Conservation (phyloP, 257 asterid genomes). For the Nyctanthes arbortristis region DNA sequence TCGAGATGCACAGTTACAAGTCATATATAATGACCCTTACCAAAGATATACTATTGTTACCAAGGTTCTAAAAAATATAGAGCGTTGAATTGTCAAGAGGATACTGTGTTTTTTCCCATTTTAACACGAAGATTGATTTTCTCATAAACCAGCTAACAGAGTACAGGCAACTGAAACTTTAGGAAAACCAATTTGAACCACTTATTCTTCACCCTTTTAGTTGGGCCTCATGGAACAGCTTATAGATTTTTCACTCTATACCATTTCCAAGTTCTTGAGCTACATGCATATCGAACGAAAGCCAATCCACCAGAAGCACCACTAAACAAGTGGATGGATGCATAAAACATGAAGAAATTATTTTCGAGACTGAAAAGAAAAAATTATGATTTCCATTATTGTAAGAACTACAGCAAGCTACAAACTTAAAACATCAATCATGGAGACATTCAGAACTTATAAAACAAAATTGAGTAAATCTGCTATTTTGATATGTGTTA, state of each 20-base stretch:
- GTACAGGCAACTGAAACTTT: too few species aligned
- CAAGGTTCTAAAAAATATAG: neutral
- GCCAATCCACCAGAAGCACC: neutral
- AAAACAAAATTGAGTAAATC: conserved; percentile 2
- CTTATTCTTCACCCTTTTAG: too few species aligned
- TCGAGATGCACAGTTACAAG: neutral
- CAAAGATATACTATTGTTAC: neutral
- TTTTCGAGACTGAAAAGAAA: neutral
- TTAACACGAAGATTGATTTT: too few species aligned
- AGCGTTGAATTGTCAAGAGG: too few species aligned
- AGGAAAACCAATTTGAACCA: too few species aligned
- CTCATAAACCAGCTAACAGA: too few species aligned
- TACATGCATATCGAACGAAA: neutral
- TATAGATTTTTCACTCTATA: neutral
- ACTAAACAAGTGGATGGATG: neutral
- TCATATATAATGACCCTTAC: neutral
- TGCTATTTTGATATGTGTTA: neutral
- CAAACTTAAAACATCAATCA: conserved; percentile 13
- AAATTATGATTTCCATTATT: conserved; percentile 10
- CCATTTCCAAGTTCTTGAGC: conserved; percentile 10
- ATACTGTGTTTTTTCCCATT: too few species aligned
- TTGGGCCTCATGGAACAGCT: neutral
- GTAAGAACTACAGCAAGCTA: conserved; percentile 14
- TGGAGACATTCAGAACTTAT: neutral
- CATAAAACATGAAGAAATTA: conserved; percentile 13